Base-by-base conservation (phyloP, 108 stramenopile species). In the Stephanodiscus minutulus region DNA sequence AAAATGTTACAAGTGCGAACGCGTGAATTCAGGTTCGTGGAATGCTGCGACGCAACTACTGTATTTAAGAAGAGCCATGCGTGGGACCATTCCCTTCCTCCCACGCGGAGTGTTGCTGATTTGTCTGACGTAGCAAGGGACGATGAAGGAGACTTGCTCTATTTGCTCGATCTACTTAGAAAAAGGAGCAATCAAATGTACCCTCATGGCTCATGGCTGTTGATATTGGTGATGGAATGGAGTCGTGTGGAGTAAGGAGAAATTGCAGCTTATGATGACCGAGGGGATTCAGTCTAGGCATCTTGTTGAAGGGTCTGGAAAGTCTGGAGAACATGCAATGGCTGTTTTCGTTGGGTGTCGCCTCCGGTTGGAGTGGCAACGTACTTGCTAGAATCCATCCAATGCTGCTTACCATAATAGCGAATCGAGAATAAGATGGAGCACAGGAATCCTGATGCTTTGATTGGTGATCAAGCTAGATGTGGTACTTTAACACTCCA, bases 51-150 rank as follows among this genome's bases (percentile, higher is more conserved):
- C 60, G 44, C 89, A 15, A 47, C 60, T 43, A 58, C 81, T 24
- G 43, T 91, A 17, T 74, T 86, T 5, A 29, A 63, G 5, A 52
- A 52, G 73, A 47, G 86, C 95, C 20, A 91, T n/a, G n/a, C 31
- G 31, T 90, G 59, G 77, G 83, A 17, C 68, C 77, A 17, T 70
- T 96, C 20, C 92, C 96, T 11, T 64, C 92, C 96, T 11, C 65
- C 83, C 5, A 83, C 87, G 24, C 80, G 96, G 37, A 96, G 91
- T 52, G 96, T 96, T 20, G 98, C 98, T 0, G 98, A 98, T 67
- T 91, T 98, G 55, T 92, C 95, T 17, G 89, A 90, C 15, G 84
- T 96, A 27, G 93, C 92, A 12, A 91, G 86, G 36, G 88, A 84
- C n/a, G 97, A 95, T 96, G 39, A 68, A 68, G 22, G 90, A 95